Conservation (phyloP, 805 yeast species). For the Candida arabinofermentans region DNA sequence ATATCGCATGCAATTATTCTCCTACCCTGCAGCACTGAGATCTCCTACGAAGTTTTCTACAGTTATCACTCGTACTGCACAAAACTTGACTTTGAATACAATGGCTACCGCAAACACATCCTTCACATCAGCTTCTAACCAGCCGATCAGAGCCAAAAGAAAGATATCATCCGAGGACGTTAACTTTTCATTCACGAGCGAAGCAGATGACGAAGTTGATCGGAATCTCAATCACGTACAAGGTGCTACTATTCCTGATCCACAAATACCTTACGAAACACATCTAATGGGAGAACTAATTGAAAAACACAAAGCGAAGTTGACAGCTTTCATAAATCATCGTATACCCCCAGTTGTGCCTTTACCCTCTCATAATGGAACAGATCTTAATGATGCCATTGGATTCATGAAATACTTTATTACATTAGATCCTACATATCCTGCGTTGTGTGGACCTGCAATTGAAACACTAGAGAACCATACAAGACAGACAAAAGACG, state of each 20-base stretch:
- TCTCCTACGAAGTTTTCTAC: not conserved
- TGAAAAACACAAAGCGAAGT: too few relatives aligned
- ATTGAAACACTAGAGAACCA: not conserved
- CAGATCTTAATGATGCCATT: not conserved
- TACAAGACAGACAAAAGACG: not conserved
- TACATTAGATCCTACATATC: not conserved
- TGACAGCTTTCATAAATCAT: too few relatives aligned
- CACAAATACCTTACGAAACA: too few relatives aligned
- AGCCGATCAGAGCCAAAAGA: slow-evolving; percentile 1
- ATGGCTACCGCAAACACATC: too few relatives aligned
- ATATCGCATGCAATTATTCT: not conserved
- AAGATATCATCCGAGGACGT: slow-evolving; percentile 13
- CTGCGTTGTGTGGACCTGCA: not conserved
- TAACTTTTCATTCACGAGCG: slow-evolving; percentile 15
- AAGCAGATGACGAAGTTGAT: slow-evolving; percentile 6
- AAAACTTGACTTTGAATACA: not conserved
- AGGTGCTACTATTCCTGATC: too few relatives aligned
- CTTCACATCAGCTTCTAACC: too few relatives aligned
- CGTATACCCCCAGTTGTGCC: not conserved
- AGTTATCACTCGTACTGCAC: not conserved
- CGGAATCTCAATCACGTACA: too few relatives aligned
- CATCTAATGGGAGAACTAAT: too few relatives aligned
- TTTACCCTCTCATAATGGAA: not conserved
- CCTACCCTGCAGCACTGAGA: not conserved
- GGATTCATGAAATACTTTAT: not conserved